Evolutionary conservation across 192 early-diverging fungal species (phyloP).

Genomic region (Glomus cerebriforme): DNA sequence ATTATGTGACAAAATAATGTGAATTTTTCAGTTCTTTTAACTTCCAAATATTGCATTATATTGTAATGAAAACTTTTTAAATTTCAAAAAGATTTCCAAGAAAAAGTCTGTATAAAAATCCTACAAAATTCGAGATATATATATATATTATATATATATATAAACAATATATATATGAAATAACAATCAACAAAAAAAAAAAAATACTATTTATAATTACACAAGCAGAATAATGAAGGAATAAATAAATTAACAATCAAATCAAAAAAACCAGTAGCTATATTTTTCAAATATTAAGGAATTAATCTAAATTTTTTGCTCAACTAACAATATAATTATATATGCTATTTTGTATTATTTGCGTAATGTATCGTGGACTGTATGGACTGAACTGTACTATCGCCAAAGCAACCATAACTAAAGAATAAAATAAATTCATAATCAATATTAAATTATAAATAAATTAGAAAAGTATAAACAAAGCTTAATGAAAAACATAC

Average conservation of each 20-base stretch:
- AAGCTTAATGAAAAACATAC: conserved; percentile 13
- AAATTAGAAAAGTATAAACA: neutral
- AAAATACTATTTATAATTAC: neutral
- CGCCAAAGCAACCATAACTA: conserved; percentile 14
- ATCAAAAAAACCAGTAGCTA: neutral
- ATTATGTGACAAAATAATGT: too few species aligned
- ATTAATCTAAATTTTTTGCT: neutral
- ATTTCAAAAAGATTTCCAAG: too few species aligned
- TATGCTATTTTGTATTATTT: neutral
- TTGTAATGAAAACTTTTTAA: too few species aligned
- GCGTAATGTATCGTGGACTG: neutral
- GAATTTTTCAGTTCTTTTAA: too few species aligned
- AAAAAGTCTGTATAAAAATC: too few species aligned
- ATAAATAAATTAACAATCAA: neutral
- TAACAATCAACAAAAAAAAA: too few species aligned
- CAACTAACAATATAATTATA: neutral
- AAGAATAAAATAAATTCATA: neutral
- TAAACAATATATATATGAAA: too few species aligned
- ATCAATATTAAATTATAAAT: neutral
- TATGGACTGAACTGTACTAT: conserved; percentile 1
- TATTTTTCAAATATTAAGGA: neutral
- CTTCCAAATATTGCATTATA: too few species aligned
- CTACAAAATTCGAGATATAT: neutral
- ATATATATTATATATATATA: neutral
- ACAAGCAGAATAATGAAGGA: neutral